Percentiles rank a stretch among this genome's conserved stretches.
Conservation (phyloP, 305 asterid genomes). For the Solanum chacoense region DNA sequence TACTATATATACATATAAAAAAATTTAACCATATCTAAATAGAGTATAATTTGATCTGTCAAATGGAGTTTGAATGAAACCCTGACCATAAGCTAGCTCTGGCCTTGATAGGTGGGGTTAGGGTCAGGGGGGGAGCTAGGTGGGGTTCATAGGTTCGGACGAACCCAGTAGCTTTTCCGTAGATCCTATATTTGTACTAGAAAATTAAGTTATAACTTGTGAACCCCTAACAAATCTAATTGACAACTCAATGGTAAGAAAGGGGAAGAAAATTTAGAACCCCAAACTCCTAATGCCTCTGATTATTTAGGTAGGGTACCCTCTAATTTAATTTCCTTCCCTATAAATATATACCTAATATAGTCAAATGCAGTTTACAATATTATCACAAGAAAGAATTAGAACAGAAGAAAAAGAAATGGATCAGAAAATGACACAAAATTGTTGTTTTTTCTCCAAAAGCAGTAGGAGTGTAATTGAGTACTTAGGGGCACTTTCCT, state of each 20-base stretch:
- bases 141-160: background rate
- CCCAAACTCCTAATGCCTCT: background rate
- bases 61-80: background rate
- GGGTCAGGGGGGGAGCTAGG: background rate
- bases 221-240: background rate
- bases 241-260: background rate
- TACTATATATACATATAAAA: too few species aligned
- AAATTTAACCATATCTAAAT: too few species aligned
- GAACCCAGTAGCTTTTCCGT: background rate
- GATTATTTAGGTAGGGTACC: background rate
- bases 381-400: background rate
- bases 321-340: too few species aligned
- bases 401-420: background rate
- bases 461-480: background rate
- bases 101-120: background rate
- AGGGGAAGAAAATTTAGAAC: background rate
- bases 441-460: background rate
- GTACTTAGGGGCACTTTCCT: constrained; percentile 5
- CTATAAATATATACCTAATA: background rate
- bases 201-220: background rate
- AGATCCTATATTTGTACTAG: background rate
- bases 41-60: background rate
- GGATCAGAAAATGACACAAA: background rate
- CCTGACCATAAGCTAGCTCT: background rate
- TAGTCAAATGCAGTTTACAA: background rate